phyloP scores from a whole-genome alignment of 202 grass and related monocot genomes.

The Schoenoplectus tabernaemontani region DNA sequence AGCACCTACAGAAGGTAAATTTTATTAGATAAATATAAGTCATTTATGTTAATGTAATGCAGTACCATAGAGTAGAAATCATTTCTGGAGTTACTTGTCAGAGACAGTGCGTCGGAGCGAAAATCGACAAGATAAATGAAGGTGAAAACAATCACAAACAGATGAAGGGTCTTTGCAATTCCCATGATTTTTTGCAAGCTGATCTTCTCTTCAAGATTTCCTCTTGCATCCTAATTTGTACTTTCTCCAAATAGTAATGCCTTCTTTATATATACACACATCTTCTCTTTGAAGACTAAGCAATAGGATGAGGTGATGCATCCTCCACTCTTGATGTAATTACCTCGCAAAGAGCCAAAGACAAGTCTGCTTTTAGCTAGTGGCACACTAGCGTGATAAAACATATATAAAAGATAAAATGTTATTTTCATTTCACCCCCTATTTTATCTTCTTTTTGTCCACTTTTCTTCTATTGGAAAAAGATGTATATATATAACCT shows the following conservation, averaged over 20 bases:
- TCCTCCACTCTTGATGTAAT: conserved; percentile 3
- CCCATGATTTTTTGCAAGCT: conserved; percentile 11
- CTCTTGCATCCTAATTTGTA: conserved; percentile 15
- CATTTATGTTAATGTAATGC: background rate
- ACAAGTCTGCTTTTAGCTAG: background rate
- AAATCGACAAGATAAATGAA: conserved; percentile 14
- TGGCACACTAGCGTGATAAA: conserved; percentile 16
- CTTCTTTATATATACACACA: background rate
- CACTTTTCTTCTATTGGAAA: background rate
- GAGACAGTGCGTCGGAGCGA: background rate
- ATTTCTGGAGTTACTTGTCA: conserved; percentile 4
- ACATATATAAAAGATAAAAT: conserved; percentile 13
- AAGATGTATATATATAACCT: background rate
- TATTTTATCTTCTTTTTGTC: background rate
- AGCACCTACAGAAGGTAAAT: conserved; percentile 1
- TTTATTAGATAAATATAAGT: background rate
- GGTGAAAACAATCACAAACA: conserved; percentile 13
- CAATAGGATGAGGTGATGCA: conserved; percentile 19
- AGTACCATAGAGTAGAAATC: background rate
- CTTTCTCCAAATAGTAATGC: background rate
- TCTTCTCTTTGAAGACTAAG: background rate
- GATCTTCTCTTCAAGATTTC: background rate
- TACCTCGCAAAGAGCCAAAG: too few relatives aligned
- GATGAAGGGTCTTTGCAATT: background rate
- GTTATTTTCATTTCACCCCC: background rate